phyloP scores from a whole-genome alignment of 2,329 filamentous ascomycete genomes.

The Colletotrichum tanaceti region DNA sequence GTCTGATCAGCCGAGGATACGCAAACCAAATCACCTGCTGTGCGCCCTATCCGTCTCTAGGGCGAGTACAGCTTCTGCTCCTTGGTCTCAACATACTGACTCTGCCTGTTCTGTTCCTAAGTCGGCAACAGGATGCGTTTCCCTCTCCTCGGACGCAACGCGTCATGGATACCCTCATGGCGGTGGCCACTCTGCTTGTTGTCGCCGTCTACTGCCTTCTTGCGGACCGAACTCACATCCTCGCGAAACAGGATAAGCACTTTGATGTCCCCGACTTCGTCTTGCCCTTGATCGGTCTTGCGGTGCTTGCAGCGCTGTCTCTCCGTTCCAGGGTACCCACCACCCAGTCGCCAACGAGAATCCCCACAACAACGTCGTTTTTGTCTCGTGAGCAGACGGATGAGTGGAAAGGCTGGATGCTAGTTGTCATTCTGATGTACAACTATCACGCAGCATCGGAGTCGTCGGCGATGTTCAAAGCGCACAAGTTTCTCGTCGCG shows the following conservation, averaged over 20 bases:
- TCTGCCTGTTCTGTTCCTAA: slow-evolving; percentile 31
- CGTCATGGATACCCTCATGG: slow-evolving; percentile 44
- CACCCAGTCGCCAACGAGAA: background rate
- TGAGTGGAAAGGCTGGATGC: slow-evolving; percentile 77
- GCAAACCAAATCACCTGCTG: slow-evolving; percentile 65
- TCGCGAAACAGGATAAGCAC: slow-evolving; percentile 63
- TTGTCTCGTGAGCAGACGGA: slow-evolving; percentile 68
- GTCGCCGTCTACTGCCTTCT: slow-evolving; percentile 59
- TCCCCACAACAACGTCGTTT: slow-evolving; percentile 29
- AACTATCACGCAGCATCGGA: slow-evolving; percentile 65
- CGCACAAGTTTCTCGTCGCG: slow-evolving; percentile 65
- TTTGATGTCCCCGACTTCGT: slow-evolving; percentile 49
- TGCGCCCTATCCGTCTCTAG: slow-evolving; percentile 53
- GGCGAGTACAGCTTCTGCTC: slow-evolving; percentile 44
- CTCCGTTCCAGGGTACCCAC: slow-evolving; percentile 16
- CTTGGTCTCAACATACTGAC: slow-evolving; percentile 41
- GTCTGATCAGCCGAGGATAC: slow-evolving; percentile 50
- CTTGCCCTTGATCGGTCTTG: slow-evolving; percentile 42
- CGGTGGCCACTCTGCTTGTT: slow-evolving; percentile 45
- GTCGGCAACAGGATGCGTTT: slow-evolving; percentile 36
- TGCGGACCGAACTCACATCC: slow-evolving; percentile 64
- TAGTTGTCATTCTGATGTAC: slow-evolving; percentile 63
- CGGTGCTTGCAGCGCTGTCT: slow-evolving; percentile 42
- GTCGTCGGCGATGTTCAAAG: slow-evolving; percentile 63
- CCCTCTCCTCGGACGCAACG: slow-evolving; percentile 44